phyloP scores from a whole-genome alignment of 805 yeast genomes.

The Candida yuanshanica region DNA sequence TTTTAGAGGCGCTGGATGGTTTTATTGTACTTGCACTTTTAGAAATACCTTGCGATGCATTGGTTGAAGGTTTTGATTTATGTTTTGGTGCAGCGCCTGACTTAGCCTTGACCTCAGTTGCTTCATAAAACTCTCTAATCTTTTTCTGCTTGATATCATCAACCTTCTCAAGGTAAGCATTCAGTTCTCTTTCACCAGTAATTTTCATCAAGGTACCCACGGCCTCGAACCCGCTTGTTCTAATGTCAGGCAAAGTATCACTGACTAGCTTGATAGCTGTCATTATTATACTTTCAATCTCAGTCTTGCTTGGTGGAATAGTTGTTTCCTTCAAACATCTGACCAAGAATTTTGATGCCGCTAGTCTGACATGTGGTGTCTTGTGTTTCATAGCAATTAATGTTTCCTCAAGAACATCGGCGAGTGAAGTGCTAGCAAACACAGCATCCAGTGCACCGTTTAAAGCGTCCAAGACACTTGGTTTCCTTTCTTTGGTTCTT shows the following conservation, averaged over 20 bases:
- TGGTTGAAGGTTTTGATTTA: conserved; percentile 17
- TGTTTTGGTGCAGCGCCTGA: conserved; percentile 23
- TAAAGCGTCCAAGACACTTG: conserved; percentile 68
- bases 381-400: conserved; percentile 61
- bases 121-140: conserved; percentile 52
- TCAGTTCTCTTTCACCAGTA: conserved; percentile 68
- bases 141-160: conserved; percentile 73
- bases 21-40: conserved; percentile 12
- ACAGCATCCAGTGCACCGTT: conserved; percentile 59
- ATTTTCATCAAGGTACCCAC: conserved; percentile 80
- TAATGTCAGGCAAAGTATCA: conserved; percentile 81
- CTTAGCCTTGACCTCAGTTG: conserved; percentile 49
- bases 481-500: conserved; percentile 84
- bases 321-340: conserved; percentile 53
- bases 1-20: conserved; percentile 3
- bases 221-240: conserved; percentile 70
- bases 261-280: conserved; percentile 56
- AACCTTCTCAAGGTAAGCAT: conserved; percentile 53
- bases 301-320: conserved; percentile 43
- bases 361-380: conserved; percentile 77
- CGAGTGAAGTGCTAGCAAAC: conserved; percentile 43
- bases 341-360: conserved; percentile 58
- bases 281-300: conserved; percentile 52
- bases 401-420: conserved; percentile 55
- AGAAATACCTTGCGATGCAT: conserved; percentile 3